Conservation (phyloP, 106 monocot species). For the Acorus gramineus region DNA sequence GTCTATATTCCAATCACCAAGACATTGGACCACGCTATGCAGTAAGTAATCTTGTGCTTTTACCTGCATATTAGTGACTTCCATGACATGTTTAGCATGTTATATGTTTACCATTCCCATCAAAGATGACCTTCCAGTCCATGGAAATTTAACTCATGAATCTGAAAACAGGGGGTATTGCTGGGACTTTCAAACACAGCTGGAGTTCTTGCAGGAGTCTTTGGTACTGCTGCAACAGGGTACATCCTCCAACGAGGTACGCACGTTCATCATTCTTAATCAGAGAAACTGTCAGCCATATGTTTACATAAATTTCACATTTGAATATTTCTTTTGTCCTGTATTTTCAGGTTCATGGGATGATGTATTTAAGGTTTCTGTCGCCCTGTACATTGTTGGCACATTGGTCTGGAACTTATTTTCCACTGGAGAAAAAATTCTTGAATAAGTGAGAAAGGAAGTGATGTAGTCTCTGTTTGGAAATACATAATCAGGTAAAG, state of each 20-base stretch:
- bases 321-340: too few species aligned
- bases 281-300: too few species aligned
- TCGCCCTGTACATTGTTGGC: constrained; percentile 58
- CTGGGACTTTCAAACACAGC: constrained; percentile 81
- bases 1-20: constrained; percentile 98
- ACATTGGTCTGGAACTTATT: constrained; percentile 83
- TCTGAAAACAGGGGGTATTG: constrained; percentile 43
- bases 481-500: too few species aligned
- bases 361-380: constrained; percentile 71
- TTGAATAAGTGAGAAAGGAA: constrained; percentile 32
- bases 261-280: too few species aligned
- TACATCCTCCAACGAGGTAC: constrained; percentile 25
- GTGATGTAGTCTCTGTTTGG: too few species aligned
- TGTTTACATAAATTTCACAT: too few species aligned
- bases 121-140: too few species aligned
- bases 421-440: constrained; percentile 82
- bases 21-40: constrained; percentile 96
- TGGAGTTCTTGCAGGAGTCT: constrained; percentile 74
- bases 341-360: constrained; percentile 70
- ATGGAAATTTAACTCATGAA: too few species aligned
- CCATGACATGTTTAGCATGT: background rate
- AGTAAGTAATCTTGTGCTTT: constrained; percentile 22
- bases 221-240: constrained; percentile 75
- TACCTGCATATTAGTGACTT: too few species aligned
- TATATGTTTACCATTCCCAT: too few species aligned